Evolutionary conservation across 768 basidiomycete species (phyloP).

Genomic region (Tulasnella calospora): DNA sequence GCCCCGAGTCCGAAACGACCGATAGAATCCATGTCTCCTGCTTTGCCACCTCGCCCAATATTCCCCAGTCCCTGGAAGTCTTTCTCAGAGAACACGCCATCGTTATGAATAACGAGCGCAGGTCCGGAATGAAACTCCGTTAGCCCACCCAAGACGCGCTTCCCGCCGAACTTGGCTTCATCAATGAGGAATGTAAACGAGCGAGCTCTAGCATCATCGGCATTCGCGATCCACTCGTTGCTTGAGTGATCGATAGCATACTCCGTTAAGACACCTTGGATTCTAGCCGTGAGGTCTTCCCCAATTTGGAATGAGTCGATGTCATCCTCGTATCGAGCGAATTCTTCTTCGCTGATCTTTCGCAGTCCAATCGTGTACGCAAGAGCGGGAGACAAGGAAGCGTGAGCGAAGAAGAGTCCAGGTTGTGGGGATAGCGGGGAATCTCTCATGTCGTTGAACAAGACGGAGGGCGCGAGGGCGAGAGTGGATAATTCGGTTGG

Average conservation of each 20-base stretch:
- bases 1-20: slow-evolving; percentile 53
- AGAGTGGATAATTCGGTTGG: neutral
- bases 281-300: slow-evolving; percentile 43
- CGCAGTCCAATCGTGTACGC: slow-evolving; percentile 29
- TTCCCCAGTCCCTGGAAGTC: slow-evolving; percentile 48
- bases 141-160: slow-evolving; percentile 39
- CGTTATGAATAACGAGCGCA: slow-evolving; percentile 46
- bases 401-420: slow-evolving; percentile 1
- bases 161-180: slow-evolving; percentile 28
- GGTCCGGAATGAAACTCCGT: slow-evolving; percentile 37
- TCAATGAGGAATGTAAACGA: slow-evolving; percentile 44
- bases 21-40: slow-evolving; percentile 39
- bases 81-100: slow-evolving; percentile 40
- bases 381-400: slow-evolving; percentile 1
- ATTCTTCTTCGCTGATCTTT: slow-evolving; percentile 28
- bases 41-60: slow-evolving; percentile 47
- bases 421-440: neutral
- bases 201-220: slow-evolving; percentile 47
- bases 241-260: slow-evolving; percentile 45
- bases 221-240: slow-evolving; percentile 53
- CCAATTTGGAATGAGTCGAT: slow-evolving; percentile 44
- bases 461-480: neutral
- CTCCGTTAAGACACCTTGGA: slow-evolving; percentile 42
- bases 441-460: slow-evolving; percentile 11
- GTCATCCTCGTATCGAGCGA: slow-evolving; percentile 28